Evolutionary conservation across 345 rosid species (phyloP), one percentile per base, ranked within the genome.

Genomic region (Arabidopsis arenosa): DNA sequence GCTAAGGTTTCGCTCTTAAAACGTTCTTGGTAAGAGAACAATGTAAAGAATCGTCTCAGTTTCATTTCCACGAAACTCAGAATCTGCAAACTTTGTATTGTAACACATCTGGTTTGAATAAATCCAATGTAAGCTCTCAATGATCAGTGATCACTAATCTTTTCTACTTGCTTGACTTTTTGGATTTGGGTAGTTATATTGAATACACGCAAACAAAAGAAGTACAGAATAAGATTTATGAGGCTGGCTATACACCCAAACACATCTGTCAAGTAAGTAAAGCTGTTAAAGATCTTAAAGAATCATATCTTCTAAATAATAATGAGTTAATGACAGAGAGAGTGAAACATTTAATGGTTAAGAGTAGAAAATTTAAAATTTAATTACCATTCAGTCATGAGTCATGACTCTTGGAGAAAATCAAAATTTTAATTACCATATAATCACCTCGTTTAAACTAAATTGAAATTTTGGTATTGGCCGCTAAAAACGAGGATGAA

Each of bases 1-100:
- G 52, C 79, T 45, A 67, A 75, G 33, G 75, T 76, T 74, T 23
- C 64, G 49, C n/a, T 75, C 56, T 85, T 84, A 63, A 78, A 66
- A 66, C 48, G 68, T 66, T 71, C 72, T 49, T 65, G 68, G 81
- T 66, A 58, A 32, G 13, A 32, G 40, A 65, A 37, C 52, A 37
- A 58, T 28, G 12, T 47, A 23, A 44, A 48, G 1, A 58, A 21
- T 54, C 15, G 3, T 72, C 44, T 26, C 11, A 37, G 9, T 49
- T 17, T n/a, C 1, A 44, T 71, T 14, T 13, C 52, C 41, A 61
- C 60, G 21, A 15, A 12, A 37, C 7, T 39, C 43, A 30, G 61
- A 26, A 39, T 52, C 43, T 59, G 36, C n/a, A 47, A 21, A 36
- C 67, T 39, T 1, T 68, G 47, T 68, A 36, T 28, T 28, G 32